phyloP scores from a whole-genome alignment of 768 basidiomycete genomes.

The Naganishia vishniacii region DNA sequence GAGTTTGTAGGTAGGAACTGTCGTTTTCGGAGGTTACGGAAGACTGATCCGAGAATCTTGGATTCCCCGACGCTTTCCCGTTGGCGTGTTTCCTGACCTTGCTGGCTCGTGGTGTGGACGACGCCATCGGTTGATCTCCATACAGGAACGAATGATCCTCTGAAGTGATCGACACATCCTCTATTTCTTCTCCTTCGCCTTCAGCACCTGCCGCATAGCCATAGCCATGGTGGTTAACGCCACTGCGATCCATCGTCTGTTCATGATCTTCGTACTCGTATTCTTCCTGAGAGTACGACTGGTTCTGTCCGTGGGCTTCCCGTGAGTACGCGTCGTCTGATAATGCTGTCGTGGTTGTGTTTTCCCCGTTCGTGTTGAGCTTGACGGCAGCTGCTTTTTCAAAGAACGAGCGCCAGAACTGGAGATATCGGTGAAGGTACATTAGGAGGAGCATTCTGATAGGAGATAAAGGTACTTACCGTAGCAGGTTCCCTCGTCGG shows the following conservation, averaged over 20 bases:
- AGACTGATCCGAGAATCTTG: slow-evolving; percentile 12
- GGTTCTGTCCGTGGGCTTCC: slow-evolving; percentile 1
- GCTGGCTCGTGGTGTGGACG: slow-evolving; percentile 60
- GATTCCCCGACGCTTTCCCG: not conserved
- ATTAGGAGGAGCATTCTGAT: not conserved
- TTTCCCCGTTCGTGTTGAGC: slow-evolving; percentile 68
- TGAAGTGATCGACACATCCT: slow-evolving; percentile 47
- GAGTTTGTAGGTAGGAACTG: not conserved
- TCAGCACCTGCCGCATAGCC: not conserved
- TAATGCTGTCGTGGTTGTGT: slow-evolving; percentile 56
- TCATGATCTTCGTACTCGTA: slow-evolving; percentile 29
- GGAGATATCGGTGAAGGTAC: not conserved
- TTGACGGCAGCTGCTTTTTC: slow-evolving; percentile 85
- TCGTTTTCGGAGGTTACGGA: not conserved
- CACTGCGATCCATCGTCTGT: slow-evolving; percentile 26
- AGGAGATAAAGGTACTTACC: slow-evolving; percentile 54
- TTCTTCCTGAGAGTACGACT: slow-evolving; percentile 24
- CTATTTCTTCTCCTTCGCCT: slow-evolving; percentile 19
- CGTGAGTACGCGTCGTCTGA: slow-evolving; percentile 7
- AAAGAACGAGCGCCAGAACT: slow-evolving; percentile 98
- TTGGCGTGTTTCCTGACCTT: not conserved
- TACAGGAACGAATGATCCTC: slow-evolving; percentile 69
- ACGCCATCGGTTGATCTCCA: slow-evolving; percentile 60
- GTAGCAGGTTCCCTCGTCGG: slow-evolving; percentile 85
- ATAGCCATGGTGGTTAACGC: not conserved